Evolutionary conservation across 2,329 filamentous ascomycete genomes (phyloP).

Genomic region (Stemphylium beticola): DNA sequence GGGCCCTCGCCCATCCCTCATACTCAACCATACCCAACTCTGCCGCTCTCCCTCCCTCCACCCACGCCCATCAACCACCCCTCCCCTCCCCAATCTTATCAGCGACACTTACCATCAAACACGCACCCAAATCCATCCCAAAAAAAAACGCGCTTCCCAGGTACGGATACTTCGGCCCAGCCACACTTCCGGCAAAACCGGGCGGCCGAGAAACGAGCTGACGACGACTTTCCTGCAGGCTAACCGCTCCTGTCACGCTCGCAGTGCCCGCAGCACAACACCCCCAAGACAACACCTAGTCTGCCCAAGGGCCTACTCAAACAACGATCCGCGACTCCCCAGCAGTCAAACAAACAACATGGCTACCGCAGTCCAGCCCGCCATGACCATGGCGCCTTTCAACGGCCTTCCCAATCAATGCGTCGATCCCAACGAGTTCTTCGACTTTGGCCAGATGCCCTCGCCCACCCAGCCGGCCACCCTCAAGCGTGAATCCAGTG

Average conservation of each 20-base stretch:
- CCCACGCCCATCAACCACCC: conserved; percentile 1
- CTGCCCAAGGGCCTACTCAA: conserved; percentile 34
- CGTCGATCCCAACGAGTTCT: conserved; percentile 51
- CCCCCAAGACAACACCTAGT: conserved; percentile 31
- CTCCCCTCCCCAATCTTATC: background rate
- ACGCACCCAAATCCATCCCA: background rate
- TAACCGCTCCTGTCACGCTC: conserved; percentile 36
- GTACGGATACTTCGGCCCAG: conserved; percentile 26
- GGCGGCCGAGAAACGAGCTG: conserved; percentile 41
- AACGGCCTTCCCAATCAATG: conserved; percentile 44
- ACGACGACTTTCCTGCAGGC: conserved; percentile 45
- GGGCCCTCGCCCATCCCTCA: conserved; percentile 11
- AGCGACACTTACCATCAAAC: conserved; percentile 1
- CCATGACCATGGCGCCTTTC: conserved; percentile 46
- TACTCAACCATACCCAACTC: background rate
- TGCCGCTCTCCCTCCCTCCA: conserved; percentile 1
- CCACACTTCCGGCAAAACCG: conserved; percentile 40
- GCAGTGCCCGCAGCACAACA: conserved; percentile 24
- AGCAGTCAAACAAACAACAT: conserved; percentile 27
- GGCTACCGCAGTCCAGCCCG: conserved; percentile 46
- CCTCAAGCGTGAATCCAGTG: conserved; percentile 58
- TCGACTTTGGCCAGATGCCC: conserved; percentile 65
- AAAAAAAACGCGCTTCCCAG: background rate
- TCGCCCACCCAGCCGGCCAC: conserved; percentile 63
- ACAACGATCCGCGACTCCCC: conserved; percentile 17